Conservation (phyloP, 805 yeast species). For the Saturnispora bothae region DNA sequence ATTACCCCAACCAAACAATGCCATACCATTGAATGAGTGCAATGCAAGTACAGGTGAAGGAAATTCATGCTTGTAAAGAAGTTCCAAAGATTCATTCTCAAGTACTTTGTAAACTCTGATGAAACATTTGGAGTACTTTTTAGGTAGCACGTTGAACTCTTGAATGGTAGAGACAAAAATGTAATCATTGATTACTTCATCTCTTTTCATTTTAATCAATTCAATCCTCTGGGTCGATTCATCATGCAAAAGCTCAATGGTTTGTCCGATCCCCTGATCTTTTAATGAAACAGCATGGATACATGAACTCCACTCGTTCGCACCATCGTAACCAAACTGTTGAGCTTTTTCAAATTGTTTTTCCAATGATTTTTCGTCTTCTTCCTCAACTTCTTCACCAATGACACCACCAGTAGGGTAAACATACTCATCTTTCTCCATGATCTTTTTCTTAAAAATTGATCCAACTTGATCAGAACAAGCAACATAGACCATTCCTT, state of each 20-base stretch:
- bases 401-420: constrained; percentile 13
- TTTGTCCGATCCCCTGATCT: constrained; percentile 28
- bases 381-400: constrained; percentile 20
- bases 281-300: constrained; percentile 37
- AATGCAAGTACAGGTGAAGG: constrained; percentile 40
- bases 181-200: constrained; percentile 23
- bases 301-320: constrained; percentile 40
- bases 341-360: constrained; percentile 29
- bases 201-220: constrained; percentile 23
- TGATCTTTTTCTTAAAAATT: constrained; percentile 17
- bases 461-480: constrained; percentile 33
- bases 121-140: constrained; percentile 17
- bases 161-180: constrained; percentile 38
- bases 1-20: constrained; percentile 49
- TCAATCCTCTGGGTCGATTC: constrained; percentile 36
- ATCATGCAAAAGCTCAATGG: constrained; percentile 31
- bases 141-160: constrained; percentile 25
- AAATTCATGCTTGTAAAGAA: constrained; percentile 52
- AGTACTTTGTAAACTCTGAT: constrained; percentile 30
- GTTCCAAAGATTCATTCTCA: constrained; percentile 30
- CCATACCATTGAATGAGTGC: constrained; percentile 43
- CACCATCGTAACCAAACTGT: constrained; percentile 33
- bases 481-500: constrained; percentile 28
- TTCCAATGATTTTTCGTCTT: constrained; percentile 5
- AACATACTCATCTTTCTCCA: constrained; percentile 10